Percentiles rank a stretch among this genome's conserved stretches.
Conservation (phyloP, 129 eudicot genomes). For the Sambucus nigra region DNA sequence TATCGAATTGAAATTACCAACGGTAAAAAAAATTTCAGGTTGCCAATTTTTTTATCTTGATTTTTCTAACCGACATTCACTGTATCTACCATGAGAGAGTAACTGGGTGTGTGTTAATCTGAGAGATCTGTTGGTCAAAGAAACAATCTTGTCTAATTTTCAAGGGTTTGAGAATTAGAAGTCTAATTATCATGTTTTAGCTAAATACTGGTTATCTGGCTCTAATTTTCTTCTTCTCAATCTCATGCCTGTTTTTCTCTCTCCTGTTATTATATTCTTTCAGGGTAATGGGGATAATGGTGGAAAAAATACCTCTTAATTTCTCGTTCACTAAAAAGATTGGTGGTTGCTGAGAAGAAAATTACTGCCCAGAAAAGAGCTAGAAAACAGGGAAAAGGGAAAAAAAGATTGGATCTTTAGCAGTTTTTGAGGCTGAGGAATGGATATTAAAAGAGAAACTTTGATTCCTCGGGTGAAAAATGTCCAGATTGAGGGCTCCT, state of each 20-base stretch:
- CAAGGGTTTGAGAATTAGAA: too few species aligned
- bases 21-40: too few species aligned
- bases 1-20: too few species aligned
- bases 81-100: background rate
- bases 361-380: background rate
- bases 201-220: background rate
- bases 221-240: conserved; percentile 1
- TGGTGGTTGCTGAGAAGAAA: conserved; percentile 7
- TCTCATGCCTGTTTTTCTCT: background rate
- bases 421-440: conserved; percentile 17
- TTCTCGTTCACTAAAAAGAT: conserved; percentile 1
- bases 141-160: background rate
- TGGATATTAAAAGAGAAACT: conserved; percentile 34
- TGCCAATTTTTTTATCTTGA: background rate
- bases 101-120: conserved; percentile 4
- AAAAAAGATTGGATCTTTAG: conserved; percentile 13
- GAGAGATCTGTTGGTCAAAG: conserved; percentile 28
- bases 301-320: conserved; percentile 6
- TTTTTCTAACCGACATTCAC: conserved; percentile 11
- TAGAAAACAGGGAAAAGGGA: conserved; percentile 2
- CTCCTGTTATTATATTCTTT: conserved; percentile 7
- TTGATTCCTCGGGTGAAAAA: conserved; percentile 19
- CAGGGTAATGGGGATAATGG: background rate
- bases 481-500: conserved; percentile 22
- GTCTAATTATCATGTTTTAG: background rate